phyloP scores from a whole-genome alignment of 805 yeast genomes.

The Candida coquimbonensis region DNA sequence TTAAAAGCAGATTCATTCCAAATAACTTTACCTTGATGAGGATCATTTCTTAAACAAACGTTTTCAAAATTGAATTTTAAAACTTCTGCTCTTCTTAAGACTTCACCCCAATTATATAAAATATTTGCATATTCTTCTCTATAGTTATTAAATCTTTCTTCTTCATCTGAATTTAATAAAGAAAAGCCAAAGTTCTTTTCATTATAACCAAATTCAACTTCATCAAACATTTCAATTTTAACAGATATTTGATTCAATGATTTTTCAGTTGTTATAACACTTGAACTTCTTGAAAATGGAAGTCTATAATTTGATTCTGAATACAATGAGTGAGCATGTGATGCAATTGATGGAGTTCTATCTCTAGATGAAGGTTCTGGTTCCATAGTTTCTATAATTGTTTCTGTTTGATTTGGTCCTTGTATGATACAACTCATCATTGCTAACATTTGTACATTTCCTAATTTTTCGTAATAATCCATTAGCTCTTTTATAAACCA shows the following conservation, averaged over 20 bases:
- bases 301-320: conserved; percentile 18
- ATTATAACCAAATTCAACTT: conserved; percentile 29
- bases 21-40: conserved; percentile 23
- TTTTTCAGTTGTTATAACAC: conserved; percentile 13
- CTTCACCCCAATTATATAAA: conserved; percentile 76
- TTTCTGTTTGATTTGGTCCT: conserved; percentile 5
- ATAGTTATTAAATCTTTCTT: conserved; percentile 27
- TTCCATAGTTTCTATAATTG: not conserved
- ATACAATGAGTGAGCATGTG: conserved; percentile 13
- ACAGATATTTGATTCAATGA: conserved; percentile 25
- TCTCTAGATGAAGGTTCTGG: conserved; percentile 1
- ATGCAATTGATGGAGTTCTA: conserved; percentile 12
- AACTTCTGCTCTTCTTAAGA: conserved; percentile 71
- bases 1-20: conserved; percentile 24
- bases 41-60: conserved; percentile 12
- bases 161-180: conserved; percentile 27
- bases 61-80: conserved; percentile 55
- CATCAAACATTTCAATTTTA: conserved; percentile 40
- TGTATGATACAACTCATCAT: conserved; percentile 69
- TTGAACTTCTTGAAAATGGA: conserved; percentile 22
- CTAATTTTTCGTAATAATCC: conserved; percentile 51
- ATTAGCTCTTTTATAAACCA: conserved; percentile 62
- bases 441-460: conserved; percentile 84
- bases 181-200: conserved; percentile 27
- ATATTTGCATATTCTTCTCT: conserved; percentile 74